A percentile compares a stretch with the other conserved stretches of the same genome.
Evolutionary conservation across 2,329 filamentous ascomycete species (phyloP).

Genomic region (Colletotrichum limetticola): DNA sequence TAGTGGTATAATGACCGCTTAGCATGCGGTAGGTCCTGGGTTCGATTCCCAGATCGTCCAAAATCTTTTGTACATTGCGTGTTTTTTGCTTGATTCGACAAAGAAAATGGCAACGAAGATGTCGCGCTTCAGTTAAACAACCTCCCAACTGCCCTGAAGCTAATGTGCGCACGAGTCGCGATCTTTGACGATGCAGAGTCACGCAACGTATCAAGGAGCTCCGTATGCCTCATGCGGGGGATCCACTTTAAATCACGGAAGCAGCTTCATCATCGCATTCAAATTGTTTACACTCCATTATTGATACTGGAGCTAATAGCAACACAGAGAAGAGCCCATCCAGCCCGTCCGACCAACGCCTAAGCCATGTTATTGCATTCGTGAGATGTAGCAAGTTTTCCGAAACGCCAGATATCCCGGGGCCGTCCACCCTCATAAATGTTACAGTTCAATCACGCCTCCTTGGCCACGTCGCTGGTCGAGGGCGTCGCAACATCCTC

Average conservation of each 20-base stretch:
- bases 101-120: neutral
- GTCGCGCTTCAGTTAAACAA: neutral
- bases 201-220: neutral
- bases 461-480: conserved; percentile 2
- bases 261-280: neutral
- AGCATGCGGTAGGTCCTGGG: conserved; percentile 24
- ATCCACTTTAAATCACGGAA: neutral
- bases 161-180: neutral
- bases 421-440: neutral
- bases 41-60: conserved; percentile 27
- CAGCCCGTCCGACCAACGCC: neutral
- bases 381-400: neutral
- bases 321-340: neutral
- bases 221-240: no score
- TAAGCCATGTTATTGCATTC: neutral
- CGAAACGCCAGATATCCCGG: conserved; percentile 3
- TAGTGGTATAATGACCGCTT: conserved; percentile 32
- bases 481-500: conserved; percentile 41
- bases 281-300: neutral
- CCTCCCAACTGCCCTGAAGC: neutral
- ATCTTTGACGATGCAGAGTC: neutral
- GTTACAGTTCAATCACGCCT: neutral
- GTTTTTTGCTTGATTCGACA: neutral
- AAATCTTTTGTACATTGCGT: neutral
- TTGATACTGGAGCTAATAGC: neutral